phyloP scores from a whole-genome alignment of 305 asterid genomes.

The Solanum hybrid region DNA sequence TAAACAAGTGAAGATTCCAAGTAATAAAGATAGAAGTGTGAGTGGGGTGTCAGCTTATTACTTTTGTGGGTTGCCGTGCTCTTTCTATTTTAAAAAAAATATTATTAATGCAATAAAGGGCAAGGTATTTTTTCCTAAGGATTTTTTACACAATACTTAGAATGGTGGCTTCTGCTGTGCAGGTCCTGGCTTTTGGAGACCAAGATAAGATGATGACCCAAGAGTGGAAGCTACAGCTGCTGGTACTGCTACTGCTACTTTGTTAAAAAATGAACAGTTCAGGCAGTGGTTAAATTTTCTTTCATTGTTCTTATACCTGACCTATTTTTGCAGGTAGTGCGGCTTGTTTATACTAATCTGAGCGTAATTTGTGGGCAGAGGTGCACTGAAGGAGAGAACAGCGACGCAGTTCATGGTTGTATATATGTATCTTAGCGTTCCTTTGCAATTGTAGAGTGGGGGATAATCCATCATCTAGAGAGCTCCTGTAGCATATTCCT shows the following conservation, averaged over 20 bases:
- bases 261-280: not conserved
- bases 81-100: not conserved
- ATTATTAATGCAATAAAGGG: not conserved
- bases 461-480: slow-evolving; percentile 1
- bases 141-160: not conserved
- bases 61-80: not conserved
- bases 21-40: not conserved
- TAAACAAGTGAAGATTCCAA: not conserved
- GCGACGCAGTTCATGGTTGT: not conserved
- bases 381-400: not conserved
- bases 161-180: not conserved
- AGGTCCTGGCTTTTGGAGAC: slow-evolving; percentile 13
- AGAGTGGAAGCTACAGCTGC: slow-evolving; percentile 3
- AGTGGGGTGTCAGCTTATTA: not conserved
- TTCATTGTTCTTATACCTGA: not conserved
- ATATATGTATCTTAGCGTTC: not conserved
- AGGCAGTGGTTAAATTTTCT: not conserved
- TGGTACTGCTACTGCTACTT: not conserved
- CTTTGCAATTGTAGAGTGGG: not conserved
- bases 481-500: slow-evolving; percentile 13
- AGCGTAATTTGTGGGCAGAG: not conserved
- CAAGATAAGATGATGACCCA: slow-evolving; percentile 2
- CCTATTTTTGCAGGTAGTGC: slow-evolving; percentile 2
- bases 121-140: not conserved
- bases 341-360: slow-evolving; percentile 4